These are phyloP conservation scores for Austroboletus novae-zelandiae DNA, from an alignment of 1,284 basidiomycete species.

Conservation along the genomic window DNA sequence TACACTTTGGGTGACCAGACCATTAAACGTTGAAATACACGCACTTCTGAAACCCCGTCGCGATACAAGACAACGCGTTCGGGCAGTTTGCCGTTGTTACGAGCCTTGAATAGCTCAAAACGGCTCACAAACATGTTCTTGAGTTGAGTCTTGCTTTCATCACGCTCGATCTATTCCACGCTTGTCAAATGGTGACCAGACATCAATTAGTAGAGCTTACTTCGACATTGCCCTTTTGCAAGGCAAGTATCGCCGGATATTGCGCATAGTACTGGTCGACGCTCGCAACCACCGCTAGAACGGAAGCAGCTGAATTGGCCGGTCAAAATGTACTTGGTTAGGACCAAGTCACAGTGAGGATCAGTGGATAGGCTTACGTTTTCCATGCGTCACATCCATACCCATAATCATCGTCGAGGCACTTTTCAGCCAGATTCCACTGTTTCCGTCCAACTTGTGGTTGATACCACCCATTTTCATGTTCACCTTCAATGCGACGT, in stretches of 20 bases:
- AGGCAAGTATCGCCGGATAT: conserved; percentile 64
- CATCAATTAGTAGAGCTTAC: conserved; percentile 31
- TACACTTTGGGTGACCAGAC: background rate
- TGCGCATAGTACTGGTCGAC: conserved; percentile 64
- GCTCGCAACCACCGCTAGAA: conserved; percentile 76
- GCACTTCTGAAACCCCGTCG: conserved; percentile 75
- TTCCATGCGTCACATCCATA: conserved; percentile 72
- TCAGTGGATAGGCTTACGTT: too few species aligned
- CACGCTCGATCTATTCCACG: conserved; percentile 56
- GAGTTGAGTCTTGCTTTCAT: conserved; percentile 35
- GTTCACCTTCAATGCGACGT: conserved; percentile 54
- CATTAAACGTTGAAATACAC: conserved; percentile 6
- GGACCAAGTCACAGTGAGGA: too few species aligned
- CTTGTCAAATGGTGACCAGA: too few species aligned
- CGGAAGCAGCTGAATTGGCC: conserved; percentile 43
- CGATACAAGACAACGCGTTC: conserved; percentile 68
- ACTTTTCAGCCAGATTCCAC: conserved; percentile 53
- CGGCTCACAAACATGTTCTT: conserved; percentile 67
- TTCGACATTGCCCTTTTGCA: conserved; percentile 66
- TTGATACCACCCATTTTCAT: conserved; percentile 80
- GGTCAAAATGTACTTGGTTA: background rate
- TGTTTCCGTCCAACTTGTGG: conserved; percentile 53
- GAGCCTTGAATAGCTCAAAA: conserved; percentile 53
- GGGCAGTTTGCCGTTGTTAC: conserved; percentile 50
- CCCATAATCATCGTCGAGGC: conserved; percentile 75